phyloP scores from a whole-genome alignment of 1,284 basidiomycete genomes.

The Ustilago curta region DNA sequence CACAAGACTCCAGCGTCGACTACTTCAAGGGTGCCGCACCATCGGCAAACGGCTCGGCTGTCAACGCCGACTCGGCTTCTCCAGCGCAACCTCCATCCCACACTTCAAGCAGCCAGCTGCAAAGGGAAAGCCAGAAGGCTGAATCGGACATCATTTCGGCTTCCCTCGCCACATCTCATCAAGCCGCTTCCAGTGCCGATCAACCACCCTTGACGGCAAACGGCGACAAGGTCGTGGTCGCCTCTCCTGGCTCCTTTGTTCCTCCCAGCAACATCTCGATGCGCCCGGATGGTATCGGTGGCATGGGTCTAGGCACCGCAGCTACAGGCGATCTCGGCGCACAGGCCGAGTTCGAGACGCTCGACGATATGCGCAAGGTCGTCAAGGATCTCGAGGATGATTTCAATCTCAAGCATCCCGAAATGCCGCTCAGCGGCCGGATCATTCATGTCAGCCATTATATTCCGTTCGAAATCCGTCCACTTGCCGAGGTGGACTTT shows the following conservation, averaged over 20 bases:
- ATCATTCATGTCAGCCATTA: conserved; percentile 68
- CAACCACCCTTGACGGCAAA: conserved; percentile 12
- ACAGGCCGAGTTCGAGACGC: conserved; percentile 55
- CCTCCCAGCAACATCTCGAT: conserved; percentile 37
- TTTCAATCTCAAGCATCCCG: conserved; percentile 60
- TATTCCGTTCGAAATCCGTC: conserved; percentile 66
- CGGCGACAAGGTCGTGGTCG: conserved; percentile 15
- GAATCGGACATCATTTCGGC: conserved; percentile 50
- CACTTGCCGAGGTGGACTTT: conserved; percentile 61
- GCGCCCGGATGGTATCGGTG: conserved; percentile 64
- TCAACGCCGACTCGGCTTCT: conserved; percentile 10
- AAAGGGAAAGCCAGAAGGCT: conserved; percentile 34
- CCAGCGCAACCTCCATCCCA: not conserved
- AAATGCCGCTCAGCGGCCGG: conserved; percentile 60
- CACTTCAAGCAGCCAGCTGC: conserved; percentile 9
- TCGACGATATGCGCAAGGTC: conserved; percentile 53
- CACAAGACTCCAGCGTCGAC: conserved; percentile 26
- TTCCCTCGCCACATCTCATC: conserved; percentile 26
- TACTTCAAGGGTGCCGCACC: conserved; percentile 36
- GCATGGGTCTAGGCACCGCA: conserved; percentile 58
- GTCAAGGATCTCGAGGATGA: conserved; percentile 62
- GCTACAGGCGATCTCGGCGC: conserved; percentile 63
- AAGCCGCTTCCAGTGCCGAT: conserved; percentile 1
- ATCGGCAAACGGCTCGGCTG: not conserved
- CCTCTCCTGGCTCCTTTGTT: conserved; percentile 21